phyloP scores from a whole-genome alignment of 805 yeast species.

The Blastobotrys robertii region DNA sequence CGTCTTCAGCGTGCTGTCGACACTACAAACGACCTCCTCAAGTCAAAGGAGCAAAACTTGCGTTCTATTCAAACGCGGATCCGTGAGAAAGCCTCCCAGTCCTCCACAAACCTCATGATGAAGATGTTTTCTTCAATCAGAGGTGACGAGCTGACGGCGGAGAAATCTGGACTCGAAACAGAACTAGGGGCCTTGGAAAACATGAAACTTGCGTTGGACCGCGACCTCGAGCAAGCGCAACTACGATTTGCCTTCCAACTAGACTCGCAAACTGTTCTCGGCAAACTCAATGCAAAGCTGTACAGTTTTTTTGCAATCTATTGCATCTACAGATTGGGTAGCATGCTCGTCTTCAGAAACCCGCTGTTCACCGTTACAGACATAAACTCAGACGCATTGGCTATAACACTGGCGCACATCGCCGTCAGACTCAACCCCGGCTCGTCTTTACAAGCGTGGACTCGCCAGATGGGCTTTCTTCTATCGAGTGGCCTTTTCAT shows the following conservation, averaged over 20 bases:
- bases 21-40: conserved; percentile 24
- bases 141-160: conserved; percentile 16
- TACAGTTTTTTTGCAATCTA: conserved; percentile 29
- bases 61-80: conserved; percentile 17
- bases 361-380: conserved; percentile 13
- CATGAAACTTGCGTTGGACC: conserved; percentile 24
- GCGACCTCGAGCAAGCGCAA: conserved; percentile 23
- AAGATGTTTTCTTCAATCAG: conserved; percentile 20
- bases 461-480: conserved; percentile 31
- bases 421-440: conserved; percentile 3
- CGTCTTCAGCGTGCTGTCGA: conserved; percentile 23
- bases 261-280: conserved; percentile 23
- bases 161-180: conserved; percentile 13
- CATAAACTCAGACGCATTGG: conserved; percentile 19
- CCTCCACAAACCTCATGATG: conserved; percentile 22
- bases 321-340: conserved; percentile 33
- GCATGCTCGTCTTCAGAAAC: conserved; percentile 23
- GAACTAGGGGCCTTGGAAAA: conserved; percentile 29
- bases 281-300: conserved; percentile 19
- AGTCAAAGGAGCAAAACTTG: conserved; percentile 19
- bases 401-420: conserved; percentile 18
- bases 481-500: conserved; percentile 30
- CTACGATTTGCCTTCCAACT: conserved; percentile 20
- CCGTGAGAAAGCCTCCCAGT: conserved; percentile 11
- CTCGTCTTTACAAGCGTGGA: conserved; percentile 26